Evolutionary conservation across 2,329 filamentous ascomycete species (phyloP).

Genomic region (Fusarium ramigenum): DNA sequence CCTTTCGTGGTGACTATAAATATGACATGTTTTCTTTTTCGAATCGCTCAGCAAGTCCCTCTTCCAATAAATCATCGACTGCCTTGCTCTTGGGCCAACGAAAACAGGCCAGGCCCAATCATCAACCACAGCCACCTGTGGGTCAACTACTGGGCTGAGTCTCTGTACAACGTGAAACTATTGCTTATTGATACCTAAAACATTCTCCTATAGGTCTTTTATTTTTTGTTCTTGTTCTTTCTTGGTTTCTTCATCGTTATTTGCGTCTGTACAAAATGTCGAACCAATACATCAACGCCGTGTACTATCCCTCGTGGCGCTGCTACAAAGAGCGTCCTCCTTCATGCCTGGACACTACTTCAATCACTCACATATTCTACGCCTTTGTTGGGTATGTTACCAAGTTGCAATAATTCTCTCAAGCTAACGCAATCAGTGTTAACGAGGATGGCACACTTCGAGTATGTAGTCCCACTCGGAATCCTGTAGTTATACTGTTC

Average conservation of each 20-base stretch:
- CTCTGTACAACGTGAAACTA: slow-evolving; percentile 10
- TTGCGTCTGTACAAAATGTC: slow-evolving; percentile 12
- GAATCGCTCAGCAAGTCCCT: neutral
- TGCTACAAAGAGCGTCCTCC: slow-evolving; percentile 70
- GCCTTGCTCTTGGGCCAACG: neutral
- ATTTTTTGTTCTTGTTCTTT: neutral
- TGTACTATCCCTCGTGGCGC: slow-evolving; percentile 74
- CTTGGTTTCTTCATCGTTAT: neutral
- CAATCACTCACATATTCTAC: slow-evolving; percentile 72
- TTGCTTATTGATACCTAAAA: slow-evolving; percentile 9
- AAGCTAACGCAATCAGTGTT: slow-evolving; percentile 42
- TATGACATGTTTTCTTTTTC: neutral
- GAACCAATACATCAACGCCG: slow-evolving; percentile 46
- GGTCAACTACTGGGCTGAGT: slow-evolving; percentile 1
- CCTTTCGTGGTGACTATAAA: neutral
- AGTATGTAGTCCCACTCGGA: slow-evolving; percentile 45
- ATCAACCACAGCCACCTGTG: neutral
- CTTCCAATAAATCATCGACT: neutral
- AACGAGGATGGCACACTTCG: slow-evolving; percentile 50
- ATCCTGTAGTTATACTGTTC: neutral
- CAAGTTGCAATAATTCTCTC: neutral
- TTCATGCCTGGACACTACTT: slow-evolving; percentile 63
- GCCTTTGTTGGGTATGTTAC: slow-evolving; percentile 63
- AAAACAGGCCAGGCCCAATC: neutral
- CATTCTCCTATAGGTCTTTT: neutral